phyloP scores from a whole-genome alignment of 352 stramenopile species.

The Globisporangium lucens region DNA sequence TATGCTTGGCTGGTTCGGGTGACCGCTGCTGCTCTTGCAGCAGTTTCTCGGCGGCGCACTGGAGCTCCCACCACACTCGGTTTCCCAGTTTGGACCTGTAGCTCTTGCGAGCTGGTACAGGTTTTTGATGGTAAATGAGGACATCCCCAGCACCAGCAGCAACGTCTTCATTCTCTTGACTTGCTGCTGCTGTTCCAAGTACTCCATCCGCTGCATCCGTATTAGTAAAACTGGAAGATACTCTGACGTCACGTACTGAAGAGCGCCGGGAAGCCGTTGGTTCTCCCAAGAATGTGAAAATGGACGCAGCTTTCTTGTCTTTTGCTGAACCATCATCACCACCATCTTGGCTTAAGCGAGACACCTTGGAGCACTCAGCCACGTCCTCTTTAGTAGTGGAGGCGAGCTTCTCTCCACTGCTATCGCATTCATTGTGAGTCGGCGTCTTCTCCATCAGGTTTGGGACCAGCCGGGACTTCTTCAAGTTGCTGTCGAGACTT shows the following conservation, averaged over 20 bases:
- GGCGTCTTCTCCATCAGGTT: background rate
- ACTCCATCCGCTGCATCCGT: background rate
- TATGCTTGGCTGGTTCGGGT: background rate
- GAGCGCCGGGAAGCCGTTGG: background rate
- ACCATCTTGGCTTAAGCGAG: background rate
- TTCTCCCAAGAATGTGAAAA: background rate
- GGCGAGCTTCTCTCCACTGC: background rate
- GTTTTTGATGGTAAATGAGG: background rate
- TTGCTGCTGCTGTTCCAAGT: background rate
- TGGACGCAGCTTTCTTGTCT: background rate
- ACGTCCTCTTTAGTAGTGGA: background rate
- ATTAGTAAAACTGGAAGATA: too few relatives aligned
- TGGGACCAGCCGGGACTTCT: background rate
- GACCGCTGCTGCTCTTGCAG: conserved; percentile 16
- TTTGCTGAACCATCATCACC: background rate
- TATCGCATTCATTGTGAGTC: background rate
- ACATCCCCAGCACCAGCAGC: background rate
- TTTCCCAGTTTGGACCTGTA: conserved; percentile 52
- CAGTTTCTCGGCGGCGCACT: conserved; percentile 43
- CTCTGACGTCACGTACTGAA: background rate
- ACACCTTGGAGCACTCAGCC: background rate
- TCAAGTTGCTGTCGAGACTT: conserved; percentile 16
- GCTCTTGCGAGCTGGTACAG: conserved; percentile 16
- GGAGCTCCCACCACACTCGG: conserved; percentile 65
- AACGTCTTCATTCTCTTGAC: background rate